A percentile compares a stretch with the other conserved stretches of the same genome.
Evolutionary conservation across 2,329 filamentous ascomycete genomes (phyloP).

Genomic region (Phaeosphaeria sp.): DNA sequence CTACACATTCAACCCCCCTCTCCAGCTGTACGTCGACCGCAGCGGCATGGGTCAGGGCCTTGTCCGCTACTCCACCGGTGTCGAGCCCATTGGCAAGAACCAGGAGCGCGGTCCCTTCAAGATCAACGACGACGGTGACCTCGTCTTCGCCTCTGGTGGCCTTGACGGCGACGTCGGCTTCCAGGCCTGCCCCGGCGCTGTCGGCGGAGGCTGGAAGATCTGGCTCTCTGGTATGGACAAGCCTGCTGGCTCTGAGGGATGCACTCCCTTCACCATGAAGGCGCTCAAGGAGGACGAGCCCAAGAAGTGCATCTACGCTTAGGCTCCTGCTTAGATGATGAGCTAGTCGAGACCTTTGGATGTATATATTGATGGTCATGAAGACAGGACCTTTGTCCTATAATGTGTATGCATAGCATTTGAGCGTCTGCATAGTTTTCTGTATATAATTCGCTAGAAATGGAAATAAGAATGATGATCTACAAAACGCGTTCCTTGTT

Average conservation of each 20-base stretch:
- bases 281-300: conserved; percentile 11
- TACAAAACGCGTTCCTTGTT: neutral
- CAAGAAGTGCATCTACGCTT: conserved; percentile 9
- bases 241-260: conserved; percentile 2
- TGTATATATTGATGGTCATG: neutral
- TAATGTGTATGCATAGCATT: conserved; percentile 6
- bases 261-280: conserved; percentile 6
- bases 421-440: conserved; percentile 8
- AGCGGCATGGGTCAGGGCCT: conserved; percentile 2
- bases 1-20: conserved; percentile 53
- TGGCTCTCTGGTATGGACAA: neutral
- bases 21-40: conserved; percentile 62
- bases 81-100: neutral
- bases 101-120: conserved; percentile 4
- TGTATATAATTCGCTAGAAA: conserved; percentile 5
- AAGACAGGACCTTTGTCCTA: conserved; percentile 2
- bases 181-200: conserved; percentile 2
- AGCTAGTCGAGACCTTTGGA: neutral
- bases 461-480: conserved; percentile 1
- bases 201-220: neutral
- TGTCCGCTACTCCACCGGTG: conserved; percentile 1
- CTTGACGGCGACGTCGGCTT: neutral
- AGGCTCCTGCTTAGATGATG: conserved; percentile 6
- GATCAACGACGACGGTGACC: neutral
- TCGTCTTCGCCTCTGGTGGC: neutral